phyloP scores from a whole-genome alignment of 352 stramenopile genomes.

The Globisporangium nunn region DNA sequence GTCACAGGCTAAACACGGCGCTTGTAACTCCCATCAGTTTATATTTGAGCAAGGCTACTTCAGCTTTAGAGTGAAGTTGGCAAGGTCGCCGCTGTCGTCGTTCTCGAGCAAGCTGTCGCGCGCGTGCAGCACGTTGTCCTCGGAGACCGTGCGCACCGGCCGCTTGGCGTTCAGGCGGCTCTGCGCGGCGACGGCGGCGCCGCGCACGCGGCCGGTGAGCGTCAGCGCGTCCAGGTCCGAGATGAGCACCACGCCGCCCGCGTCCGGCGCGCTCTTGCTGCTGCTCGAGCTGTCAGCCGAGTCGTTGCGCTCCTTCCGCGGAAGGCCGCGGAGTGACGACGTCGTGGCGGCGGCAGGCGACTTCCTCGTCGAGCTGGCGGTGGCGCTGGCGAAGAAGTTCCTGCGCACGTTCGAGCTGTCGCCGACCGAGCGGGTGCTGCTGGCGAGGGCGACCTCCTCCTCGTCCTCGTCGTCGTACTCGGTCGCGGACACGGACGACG shows the following conservation, averaged over 20 bases:
- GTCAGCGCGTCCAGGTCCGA: slow-evolving; percentile 59
- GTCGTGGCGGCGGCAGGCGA: slow-evolving; percentile 3
- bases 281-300: slow-evolving; percentile 35
- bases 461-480: slow-evolving; percentile 12
- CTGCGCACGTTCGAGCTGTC: slow-evolving; percentile 1
- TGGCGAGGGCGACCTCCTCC: slow-evolving; percentile 9
- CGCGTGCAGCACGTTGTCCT: slow-evolving; percentile 37
- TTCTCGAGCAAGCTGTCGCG: slow-evolving; percentile 17
- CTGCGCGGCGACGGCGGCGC: slow-evolving; percentile 7
- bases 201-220: slow-evolving; percentile 49
- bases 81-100: slow-evolving; percentile 39
- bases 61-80: slow-evolving; percentile 71
- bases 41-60: slow-evolving; percentile 5
- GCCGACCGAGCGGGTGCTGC: slow-evolving; percentile 23
- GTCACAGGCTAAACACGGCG: no score
- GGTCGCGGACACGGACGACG: slow-evolving; percentile 17
- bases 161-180: slow-evolving; percentile 17
- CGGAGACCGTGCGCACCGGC: slow-evolving; percentile 38
- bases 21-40: neutral
- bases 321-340: neutral
- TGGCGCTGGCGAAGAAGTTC: neutral
- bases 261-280: slow-evolving; percentile 21
- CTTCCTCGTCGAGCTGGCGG: neutral
- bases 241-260: slow-evolving; percentile 42
- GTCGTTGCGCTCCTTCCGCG: slow-evolving; percentile 30